phyloP scores from a whole-genome alignment of 1,139 yeast species.

The Yamadazyma friedrichii region DNA sequence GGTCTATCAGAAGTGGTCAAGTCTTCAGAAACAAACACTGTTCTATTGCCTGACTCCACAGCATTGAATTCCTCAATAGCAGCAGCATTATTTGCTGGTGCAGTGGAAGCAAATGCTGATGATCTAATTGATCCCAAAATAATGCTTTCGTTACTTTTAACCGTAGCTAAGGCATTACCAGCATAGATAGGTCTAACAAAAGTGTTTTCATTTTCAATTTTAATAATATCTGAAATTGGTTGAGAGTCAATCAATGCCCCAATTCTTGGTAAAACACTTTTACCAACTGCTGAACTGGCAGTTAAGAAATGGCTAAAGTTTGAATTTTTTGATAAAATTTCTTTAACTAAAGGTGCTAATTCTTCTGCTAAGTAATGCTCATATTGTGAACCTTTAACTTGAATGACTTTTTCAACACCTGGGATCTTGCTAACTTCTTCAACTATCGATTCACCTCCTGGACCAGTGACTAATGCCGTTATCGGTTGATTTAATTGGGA shows the following conservation, averaged over 20 bases:
- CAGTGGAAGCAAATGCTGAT: conserved; percentile 74
- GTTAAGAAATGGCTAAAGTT: conserved; percentile 68
- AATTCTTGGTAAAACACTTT: conserved; percentile 80
- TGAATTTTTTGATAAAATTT: conserved; percentile 36
- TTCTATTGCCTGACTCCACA: conserved; percentile 34
- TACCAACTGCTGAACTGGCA: conserved; percentile 85
- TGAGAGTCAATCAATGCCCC: conserved; percentile 85
- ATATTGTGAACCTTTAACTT: conserved; percentile 49
- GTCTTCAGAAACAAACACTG: conserved; percentile 69
- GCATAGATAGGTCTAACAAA: conserved; percentile 95
- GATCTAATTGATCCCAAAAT: conserved; percentile 77
- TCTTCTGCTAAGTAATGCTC: conserved; percentile 66
- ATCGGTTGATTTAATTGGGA: conserved; percentile 60
- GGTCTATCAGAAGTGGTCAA: conserved; percentile 83
- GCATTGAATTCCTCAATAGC: conserved; percentile 50
- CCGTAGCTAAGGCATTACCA: conserved; percentile 88
- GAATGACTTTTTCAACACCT: conserved; percentile 46
- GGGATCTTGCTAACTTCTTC: conserved; percentile 36
- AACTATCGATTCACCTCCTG: conserved; percentile 44
- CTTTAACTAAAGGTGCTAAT: conserved; percentile 56
- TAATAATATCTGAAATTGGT: conserved; percentile 80
- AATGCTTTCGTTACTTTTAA: conserved; percentile 64
- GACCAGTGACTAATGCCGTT: conserved; percentile 60
- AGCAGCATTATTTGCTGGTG: conserved; percentile 33
- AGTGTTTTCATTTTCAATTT: conserved; percentile 64